Evolutionary conservation across 177 flowering plant genomes (phyloP), one percentile per base, ranked within the genome.

Genomic region (Vitis hybrid): DNA sequence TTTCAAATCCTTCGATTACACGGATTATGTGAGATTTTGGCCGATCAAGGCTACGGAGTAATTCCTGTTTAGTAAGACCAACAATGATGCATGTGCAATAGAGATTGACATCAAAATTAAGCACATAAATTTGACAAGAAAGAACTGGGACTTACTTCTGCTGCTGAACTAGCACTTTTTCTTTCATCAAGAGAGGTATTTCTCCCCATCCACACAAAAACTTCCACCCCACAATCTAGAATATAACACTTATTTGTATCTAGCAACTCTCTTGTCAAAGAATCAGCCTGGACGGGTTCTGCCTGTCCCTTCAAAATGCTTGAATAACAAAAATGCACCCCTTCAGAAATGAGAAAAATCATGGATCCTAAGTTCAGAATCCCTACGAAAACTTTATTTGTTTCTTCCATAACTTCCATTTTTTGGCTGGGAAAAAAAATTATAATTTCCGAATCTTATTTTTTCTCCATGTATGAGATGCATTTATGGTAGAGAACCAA

Each of bases 121-220:
- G 26, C 49, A 66, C 58, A 5, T 51, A 62, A 11, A 22, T 55
- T 71, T 45, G 55, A 14, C 22, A 50, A 63, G 49, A 67, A 72
- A 62, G 55, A 5, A 51, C 2, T 1, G 14, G 55, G 59, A 19
- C 66, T 73, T 88, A 92, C 98, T 73, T 94, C 98, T 74, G 92
- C 92, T 68, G 91, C 87, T 77, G 80, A 75, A 81, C 93, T 87
- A 59, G 97, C 90, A 79, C 75, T 81, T 70, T 92, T 92, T 59
- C 98, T 84, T 45, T 89, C 97, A 59, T 92, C 97, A 55, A 94
- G 90, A 71, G 91, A 83, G 16, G 97, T 89, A 81, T 70, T 84
- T 80, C 94, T 87, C n/a, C 98, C 98, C 86, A 88, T 85, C 98
- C 98, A 94, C 15, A 89, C 92, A 84, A 87, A 92, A 60, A 94